phyloP scores from a whole-genome alignment of 495 filamentous ascomycete species.

The Annulohypoxylon stygium region DNA sequence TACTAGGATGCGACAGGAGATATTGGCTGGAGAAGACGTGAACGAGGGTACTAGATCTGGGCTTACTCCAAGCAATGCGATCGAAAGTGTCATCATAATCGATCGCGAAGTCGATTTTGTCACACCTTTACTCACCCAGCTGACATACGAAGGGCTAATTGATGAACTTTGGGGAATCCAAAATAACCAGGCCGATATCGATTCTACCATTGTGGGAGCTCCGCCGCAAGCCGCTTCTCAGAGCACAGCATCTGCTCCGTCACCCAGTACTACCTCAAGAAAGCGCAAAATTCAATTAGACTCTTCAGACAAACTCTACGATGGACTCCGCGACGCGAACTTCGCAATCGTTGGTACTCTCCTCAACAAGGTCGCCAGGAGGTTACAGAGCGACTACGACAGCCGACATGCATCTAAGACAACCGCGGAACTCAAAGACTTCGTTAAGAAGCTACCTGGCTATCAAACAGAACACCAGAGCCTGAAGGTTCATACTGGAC shows the following conservation, averaged over 20 bases:
- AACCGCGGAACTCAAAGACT: constrained; percentile 88
- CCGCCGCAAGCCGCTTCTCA: constrained; percentile 68
- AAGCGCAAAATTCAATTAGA: constrained; percentile 94
- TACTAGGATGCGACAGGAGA: constrained; percentile 92
- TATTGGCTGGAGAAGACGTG: constrained; percentile 81
- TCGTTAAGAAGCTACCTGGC: constrained; percentile 89
- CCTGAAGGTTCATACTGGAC: constrained; percentile 87
- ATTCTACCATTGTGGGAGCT: constrained; percentile 87
- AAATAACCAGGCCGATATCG: constrained; percentile 92
- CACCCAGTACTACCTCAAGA: constrained; percentile 58
- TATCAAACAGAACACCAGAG: constrained; percentile 96
- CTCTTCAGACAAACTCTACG: constrained; percentile 89
- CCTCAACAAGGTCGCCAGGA: constrained; percentile 89
- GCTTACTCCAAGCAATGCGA: constrained; percentile 85
- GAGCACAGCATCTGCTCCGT: constrained; percentile 60
- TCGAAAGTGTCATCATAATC: constrained; percentile 92
- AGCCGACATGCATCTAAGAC: constrained; percentile 89
- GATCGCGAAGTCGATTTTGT: constrained; percentile 95
- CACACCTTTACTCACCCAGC: constrained; percentile 89
- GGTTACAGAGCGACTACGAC: constrained; percentile 89
- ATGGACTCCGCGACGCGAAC: constrained; percentile 89
- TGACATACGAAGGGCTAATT: constrained; percentile 96
- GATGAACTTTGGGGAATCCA: constrained; percentile 94
- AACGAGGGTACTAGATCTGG: constrained; percentile 72
- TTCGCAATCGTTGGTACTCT: constrained; percentile 92